Evolutionary conservation across 805 yeast species (phyloP).

Genomic region (Clavispora santaluciae): DNA sequence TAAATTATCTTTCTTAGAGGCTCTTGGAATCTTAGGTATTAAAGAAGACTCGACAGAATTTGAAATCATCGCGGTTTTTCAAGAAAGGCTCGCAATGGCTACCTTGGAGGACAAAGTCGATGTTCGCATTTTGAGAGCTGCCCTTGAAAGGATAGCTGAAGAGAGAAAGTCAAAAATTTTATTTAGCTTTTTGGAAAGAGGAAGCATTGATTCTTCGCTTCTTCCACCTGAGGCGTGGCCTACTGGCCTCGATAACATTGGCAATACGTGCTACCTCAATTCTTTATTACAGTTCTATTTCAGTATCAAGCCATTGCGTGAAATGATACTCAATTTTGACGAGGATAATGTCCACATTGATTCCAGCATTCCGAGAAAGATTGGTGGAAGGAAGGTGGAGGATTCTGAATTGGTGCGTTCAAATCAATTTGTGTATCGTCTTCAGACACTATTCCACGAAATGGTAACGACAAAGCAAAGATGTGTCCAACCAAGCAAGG

Average conservation of each 20-base stretch:
- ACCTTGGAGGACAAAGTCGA: slow-evolving; percentile 32
- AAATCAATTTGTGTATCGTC: slow-evolving; percentile 69
- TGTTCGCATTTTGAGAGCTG: slow-evolving; percentile 51
- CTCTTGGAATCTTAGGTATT: slow-evolving; percentile 47
- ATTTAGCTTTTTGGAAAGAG: slow-evolving; percentile 52
- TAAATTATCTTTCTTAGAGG: slow-evolving; percentile 28
- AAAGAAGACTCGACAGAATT: slow-evolving; percentile 52
- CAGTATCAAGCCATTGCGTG: slow-evolving; percentile 75
- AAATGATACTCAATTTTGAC: slow-evolving; percentile 55
- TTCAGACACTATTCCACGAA: slow-evolving; percentile 63
- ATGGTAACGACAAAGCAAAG: slow-evolving; percentile 60
- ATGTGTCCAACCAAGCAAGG: slow-evolving; percentile 76
- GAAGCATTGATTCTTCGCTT: slow-evolving; percentile 56
- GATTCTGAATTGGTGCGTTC: slow-evolving; percentile 75
- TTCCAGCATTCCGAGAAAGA: slow-evolving; percentile 45
- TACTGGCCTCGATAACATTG: slow-evolving; percentile 88
- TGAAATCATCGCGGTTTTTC: slow-evolving; percentile 49
- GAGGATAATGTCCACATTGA: slow-evolving; percentile 6
- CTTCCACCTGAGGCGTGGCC: slow-evolving; percentile 71
- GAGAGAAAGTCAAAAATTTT: slow-evolving; percentile 53
- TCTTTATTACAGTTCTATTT: slow-evolving; percentile 88
- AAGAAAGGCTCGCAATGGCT: slow-evolving; percentile 24
- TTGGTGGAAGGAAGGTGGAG: slow-evolving; percentile 86
- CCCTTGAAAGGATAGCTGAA: slow-evolving; percentile 53
- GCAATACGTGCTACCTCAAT: slow-evolving; percentile 85